Evolutionary conservation across 2,329 filamentous ascomycete species (phyloP), one percentile per base, ranked within the genome.

Genomic region (Cladosporium sp.): DNA sequence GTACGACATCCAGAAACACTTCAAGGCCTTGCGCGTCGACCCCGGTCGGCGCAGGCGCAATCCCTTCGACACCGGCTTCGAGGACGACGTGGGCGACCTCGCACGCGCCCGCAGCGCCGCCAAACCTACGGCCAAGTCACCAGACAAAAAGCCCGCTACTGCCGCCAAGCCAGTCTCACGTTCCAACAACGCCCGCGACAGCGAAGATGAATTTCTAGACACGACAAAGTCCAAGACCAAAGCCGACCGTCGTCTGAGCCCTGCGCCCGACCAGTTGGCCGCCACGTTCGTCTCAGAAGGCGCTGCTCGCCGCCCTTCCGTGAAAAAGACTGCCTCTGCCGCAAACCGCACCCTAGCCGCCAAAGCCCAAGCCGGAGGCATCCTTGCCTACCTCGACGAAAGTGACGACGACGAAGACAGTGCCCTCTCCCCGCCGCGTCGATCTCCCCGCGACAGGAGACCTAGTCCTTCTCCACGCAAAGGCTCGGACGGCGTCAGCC

Each of bases 301-400:
- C 35, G 40, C 57, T 31, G 64, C 64, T 56, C 56, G 40, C 33
- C 57, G 56, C 12, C 56, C 46, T 12, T 62, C 64, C 8, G 33
- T 46, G 26, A 49, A 50, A 26, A 55, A 65, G 31, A 52, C 56
- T 33, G n/a, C 62, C 23, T 40, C 55, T 29, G 37, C 53, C 16
- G 55, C 55, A 46, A 49, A 60, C 11, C 55, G 44, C 40, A 23
- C 62, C 21, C 33, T 58, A 11, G 65, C 67, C 61, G 74, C 70
- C 18, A 67, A 67, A 50, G 65, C 68, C 12, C 72, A 71, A 35
- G 74, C 74, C 21, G 73, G 72, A 11, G 74, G 74, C 29, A 67
- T 64, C 55, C 66, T 75, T 49, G 74, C 74, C 52, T 75, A 74
- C 62, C 71, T 75, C 37, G 74, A 75, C 73, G 74, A 76, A 66